A percentile compares a stretch with the other conserved stretches of the same genome.
These are phyloP conservation scores for Saccharomycopsis fibuligera DNA, from an alignment of 805 yeast species.

Conservation along the genomic window DNA sequence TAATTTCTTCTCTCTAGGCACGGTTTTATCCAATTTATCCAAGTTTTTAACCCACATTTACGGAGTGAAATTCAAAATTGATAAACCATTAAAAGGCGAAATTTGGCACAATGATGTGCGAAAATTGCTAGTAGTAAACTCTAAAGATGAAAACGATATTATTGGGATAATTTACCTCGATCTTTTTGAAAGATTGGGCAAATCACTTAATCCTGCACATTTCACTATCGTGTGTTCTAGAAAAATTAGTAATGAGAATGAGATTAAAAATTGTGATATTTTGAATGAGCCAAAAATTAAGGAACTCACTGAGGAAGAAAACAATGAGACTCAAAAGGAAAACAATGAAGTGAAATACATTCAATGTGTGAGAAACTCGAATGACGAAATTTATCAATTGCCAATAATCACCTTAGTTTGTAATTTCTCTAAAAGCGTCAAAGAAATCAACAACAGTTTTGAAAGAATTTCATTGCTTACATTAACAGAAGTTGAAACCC, in stretches of 20 bases:
- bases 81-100: conserved; percentile 58
- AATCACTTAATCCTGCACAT: conserved; percentile 86
- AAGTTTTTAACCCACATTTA: conserved; percentile 63
- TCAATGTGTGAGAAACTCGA: conserved; percentile 24
- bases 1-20: conserved; percentile 75
- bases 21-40: conserved; percentile 78
- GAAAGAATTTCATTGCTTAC: conserved; percentile 51
- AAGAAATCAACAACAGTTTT: conserved; percentile 25
- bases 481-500: conserved; percentile 79
- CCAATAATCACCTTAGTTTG: conserved; percentile 90
- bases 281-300: conserved; percentile 17
- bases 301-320: not conserved
- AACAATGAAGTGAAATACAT: conserved; percentile 14
- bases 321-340: not conserved
- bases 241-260: conserved; percentile 44
- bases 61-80: conserved; percentile 71
- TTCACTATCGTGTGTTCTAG: conserved; percentile 95
- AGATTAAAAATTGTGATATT: conserved; percentile 27
- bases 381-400: conserved; percentile 57
- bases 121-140: conserved; percentile 68
- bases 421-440: conserved; percentile 51
- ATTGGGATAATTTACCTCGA: conserved; percentile 86
- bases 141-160: conserved; percentile 45
- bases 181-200: conserved; percentile 69
- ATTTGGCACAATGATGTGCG: conserved; percentile 87